Base-by-base conservation (phyloP, 1,284 basidiomycete species). In the Puccinia horiana region DNA sequence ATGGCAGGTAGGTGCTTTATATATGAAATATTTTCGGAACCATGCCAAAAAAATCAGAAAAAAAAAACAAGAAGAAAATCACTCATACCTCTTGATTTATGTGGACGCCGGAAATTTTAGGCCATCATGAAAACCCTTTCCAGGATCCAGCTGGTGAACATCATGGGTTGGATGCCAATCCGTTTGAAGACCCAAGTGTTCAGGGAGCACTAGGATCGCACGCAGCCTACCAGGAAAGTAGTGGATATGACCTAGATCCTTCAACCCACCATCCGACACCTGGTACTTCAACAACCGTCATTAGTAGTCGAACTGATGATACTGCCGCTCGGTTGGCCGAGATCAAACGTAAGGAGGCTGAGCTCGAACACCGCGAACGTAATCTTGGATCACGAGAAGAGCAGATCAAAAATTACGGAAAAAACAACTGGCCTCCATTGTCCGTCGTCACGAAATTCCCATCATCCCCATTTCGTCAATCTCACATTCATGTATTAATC, bases 361-460 rank as follows among this genome's bases (percentile, higher is more conserved):
- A 95, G 85, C 89, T 96, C n/a, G 91, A 92, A 85, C 89, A 91
- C 83, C 89, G 94, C 84, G 94, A 95, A 86, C 87, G 89, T 44
- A 92, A 94, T 83, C 89, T 95, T 77, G 89, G 86, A 29, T 84
- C 85, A 20, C 84, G 87, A 56, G 86, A 87, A 26, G 92, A 94
- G 63, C 90, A 93, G 85, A 91, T 96, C 83, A 90, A 92, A 84
- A 90, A 88, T 83, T 91, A 93, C 86, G 94, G 94, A 56, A 91
- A 92, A 84, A 95, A 93, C 87, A 96, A 96, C 87, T 96, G 93
- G 92, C 94, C 94, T 29, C 91, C 91, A 29, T 94, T 93, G 93
- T 83, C 85, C 91, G 89, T 52, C 83, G 67, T 82, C 73, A 35
- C 81, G 65, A 83, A 82, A 76, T 40, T 67, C 8, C 16, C 65